Percentiles rank a stretch among this genome's conserved stretches.
These are phyloP conservation scores for Triticum urartu DNA, from an alignment of 176 grass and related monocot species.

Conservation along the genomic window DNA sequence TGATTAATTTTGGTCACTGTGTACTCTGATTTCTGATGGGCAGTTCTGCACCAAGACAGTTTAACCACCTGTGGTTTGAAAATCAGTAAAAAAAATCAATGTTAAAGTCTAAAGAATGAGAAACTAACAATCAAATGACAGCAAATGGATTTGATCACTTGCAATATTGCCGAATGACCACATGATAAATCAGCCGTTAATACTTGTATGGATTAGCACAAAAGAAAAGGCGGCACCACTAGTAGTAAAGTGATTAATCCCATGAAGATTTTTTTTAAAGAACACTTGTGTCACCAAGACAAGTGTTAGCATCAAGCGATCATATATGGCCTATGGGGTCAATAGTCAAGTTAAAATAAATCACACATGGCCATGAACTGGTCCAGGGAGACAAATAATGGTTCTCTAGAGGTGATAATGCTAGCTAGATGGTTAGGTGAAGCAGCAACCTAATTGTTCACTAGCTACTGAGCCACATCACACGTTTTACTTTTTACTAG, in stretches of 20 bases:
- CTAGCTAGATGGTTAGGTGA: slow-evolving; percentile 20
- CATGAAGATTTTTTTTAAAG: not conserved
- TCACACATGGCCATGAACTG: not conserved
- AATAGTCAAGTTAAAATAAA: slow-evolving; percentile 42
- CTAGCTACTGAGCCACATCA: not conserved
- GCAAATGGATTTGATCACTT: not conserved
- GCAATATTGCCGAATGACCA: not conserved
- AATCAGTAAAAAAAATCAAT: not conserved
- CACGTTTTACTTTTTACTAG: slow-evolving; percentile 10
- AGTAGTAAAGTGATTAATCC: not conserved
- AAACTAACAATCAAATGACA: not conserved
- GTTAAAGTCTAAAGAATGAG: not conserved
- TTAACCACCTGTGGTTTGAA: not conserved
- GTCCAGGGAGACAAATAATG: not conserved
- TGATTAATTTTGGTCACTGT: not conserved
- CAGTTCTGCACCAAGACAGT: not conserved
- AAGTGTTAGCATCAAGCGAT: slow-evolving; percentile 14
- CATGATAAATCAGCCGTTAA: not conserved
- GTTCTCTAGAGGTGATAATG: slow-evolving; percentile 27
- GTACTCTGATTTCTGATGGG: not conserved
- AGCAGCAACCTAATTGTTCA: slow-evolving; percentile 20
- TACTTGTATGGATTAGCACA: slow-evolving; percentile 26
- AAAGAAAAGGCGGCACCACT: not conserved
- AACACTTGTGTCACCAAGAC: not conserved
- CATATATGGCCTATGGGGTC: slow-evolving; percentile 11